phyloP scores from a whole-genome alignment of 805 yeast species.

The Candida gorgasii region DNA sequence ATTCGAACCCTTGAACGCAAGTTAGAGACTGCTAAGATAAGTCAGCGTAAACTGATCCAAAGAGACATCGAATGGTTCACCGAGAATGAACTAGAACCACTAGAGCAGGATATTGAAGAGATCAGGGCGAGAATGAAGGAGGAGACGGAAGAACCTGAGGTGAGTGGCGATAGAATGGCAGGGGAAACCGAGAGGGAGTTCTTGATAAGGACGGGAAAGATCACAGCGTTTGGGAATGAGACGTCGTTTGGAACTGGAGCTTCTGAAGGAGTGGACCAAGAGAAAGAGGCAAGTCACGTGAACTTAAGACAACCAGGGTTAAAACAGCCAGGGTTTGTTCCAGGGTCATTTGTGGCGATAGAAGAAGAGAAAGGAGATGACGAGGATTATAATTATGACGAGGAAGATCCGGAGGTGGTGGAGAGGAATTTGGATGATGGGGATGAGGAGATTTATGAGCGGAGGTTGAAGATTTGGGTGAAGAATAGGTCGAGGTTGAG shows the following conservation, averaged over 20 bases:
- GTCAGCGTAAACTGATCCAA: conserved; percentile 56
- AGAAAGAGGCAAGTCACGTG: conserved; percentile 40
- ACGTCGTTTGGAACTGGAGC: too few relatives aligned
- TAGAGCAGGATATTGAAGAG: conserved; percentile 64
- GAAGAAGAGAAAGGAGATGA: conserved; percentile 19
- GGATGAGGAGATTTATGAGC: conserved; percentile 62
- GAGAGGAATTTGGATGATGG: conserved; percentile 74
- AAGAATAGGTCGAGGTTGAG: conserved; percentile 50
- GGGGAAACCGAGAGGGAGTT: conserved; percentile 82
- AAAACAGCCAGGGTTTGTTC: conserved; percentile 50
- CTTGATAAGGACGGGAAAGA: conserved; percentile 83
- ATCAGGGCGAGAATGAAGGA: conserved; percentile 37
- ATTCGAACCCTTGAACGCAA: conserved; percentile 49
- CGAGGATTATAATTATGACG: conserved; percentile 23
- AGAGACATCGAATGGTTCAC: conserved; percentile 56
- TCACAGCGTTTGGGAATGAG: conserved; percentile 86
- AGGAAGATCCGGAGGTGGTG: conserved; percentile 20
- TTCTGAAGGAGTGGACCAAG: conserved; percentile 35
- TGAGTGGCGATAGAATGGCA: conserved; percentile 42
- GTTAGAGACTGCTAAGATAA: conserved; percentile 57
- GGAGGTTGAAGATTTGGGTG: conserved; percentile 63
- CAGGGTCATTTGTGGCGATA: conserved; percentile 7
- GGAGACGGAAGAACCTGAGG: conserved; percentile 17
- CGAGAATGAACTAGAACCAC: conserved; percentile 50
- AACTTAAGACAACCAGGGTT: conserved; percentile 53